These are phyloP conservation scores for Termitomyces sp. DNA, from an alignment of 768 basidiomycete species.

Conservation along the genomic window DNA sequence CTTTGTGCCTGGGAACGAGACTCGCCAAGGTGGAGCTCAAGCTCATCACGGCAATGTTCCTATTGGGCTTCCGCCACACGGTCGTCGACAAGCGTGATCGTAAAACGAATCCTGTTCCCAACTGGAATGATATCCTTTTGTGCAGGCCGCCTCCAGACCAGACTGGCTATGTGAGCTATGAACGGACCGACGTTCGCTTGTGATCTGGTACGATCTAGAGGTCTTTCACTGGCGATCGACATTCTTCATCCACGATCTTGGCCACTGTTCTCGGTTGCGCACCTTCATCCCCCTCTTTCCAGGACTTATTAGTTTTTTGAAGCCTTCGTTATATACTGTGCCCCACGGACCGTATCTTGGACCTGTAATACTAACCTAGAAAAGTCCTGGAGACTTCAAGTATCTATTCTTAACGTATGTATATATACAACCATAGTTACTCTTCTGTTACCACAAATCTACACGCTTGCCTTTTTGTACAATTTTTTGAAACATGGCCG, in stretches of 20 bases:
- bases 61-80: slow-evolving; percentile 59
- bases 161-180: slow-evolving; percentile 52
- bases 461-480: background rate
- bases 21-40: slow-evolving; percentile 75
- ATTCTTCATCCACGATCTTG: slow-evolving; percentile 5
- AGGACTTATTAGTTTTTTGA: slow-evolving; percentile 1
- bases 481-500: background rate
- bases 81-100: slow-evolving; percentile 54
- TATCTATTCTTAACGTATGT: slow-evolving; percentile 21
- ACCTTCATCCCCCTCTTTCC: background rate
- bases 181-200: slow-evolving; percentile 32
- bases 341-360: slow-evolving; percentile 2
- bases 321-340: background rate
- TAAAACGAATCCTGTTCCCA: slow-evolving; percentile 44
- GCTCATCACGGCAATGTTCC: slow-evolving; percentile 62
- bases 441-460: slow-evolving; percentile 1
- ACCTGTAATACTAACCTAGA: slow-evolving; percentile 11
- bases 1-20: slow-evolving; percentile 67
- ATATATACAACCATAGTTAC: slow-evolving; percentile 9
- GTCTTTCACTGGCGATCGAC: background rate
- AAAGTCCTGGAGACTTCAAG: slow-evolving; percentile 8
- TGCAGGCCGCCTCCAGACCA: slow-evolving; percentile 56
- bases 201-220: slow-evolving; percentile 17
- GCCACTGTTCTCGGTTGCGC: background rate
- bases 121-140: slow-evolving; percentile 76